These are phyloP conservation scores for Ciborinia camelliae DNA, from an alignment of 2,329 filamentous ascomycete genomes.

Conservation along the genomic window DNA sequence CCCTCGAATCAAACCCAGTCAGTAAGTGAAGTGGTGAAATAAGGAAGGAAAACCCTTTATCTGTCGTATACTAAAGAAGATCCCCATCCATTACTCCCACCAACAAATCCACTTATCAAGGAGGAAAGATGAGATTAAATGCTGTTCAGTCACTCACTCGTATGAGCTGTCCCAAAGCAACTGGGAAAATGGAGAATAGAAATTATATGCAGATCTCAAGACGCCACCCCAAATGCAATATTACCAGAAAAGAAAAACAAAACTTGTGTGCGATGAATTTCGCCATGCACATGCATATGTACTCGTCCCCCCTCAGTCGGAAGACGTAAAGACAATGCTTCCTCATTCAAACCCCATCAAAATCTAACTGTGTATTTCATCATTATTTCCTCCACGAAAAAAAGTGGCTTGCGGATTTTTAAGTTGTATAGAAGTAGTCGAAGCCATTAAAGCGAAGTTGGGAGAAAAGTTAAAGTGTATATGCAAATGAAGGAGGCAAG, in stretches of 20 bases:
- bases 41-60: conserved; percentile 18
- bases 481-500: conserved; percentile 32
- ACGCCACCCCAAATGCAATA: conserved; percentile 37
- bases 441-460: conserved; percentile 31
- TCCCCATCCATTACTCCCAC: conserved; percentile 14
- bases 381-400: conserved; percentile 32
- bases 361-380: conserved; percentile 34
- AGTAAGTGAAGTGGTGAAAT: conserved; percentile 14
- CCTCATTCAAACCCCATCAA: conserved; percentile 30
- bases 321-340: conserved; percentile 24
- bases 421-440: conserved; percentile 19
- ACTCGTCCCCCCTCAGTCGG: conserved; percentile 26
- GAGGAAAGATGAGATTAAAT: conserved; percentile 20
- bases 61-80: conserved; percentile 26
- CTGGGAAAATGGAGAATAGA: conserved; percentile 21
- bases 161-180: conserved; percentile 6
- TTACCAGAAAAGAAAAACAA: conserved; percentile 35
- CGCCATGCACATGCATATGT: conserved; percentile 31
- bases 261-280: conserved; percentile 26
- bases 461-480: conserved; percentile 32
- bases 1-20: not conserved
- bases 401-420: conserved; percentile 23
- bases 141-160: conserved; percentile 20
- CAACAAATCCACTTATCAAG: conserved; percentile 19
- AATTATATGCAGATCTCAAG: conserved; percentile 37